These are phyloP conservation scores for Coprinopsis sp. DNA, from an alignment of 768 basidiomycete species.

Conservation along the genomic window DNA sequence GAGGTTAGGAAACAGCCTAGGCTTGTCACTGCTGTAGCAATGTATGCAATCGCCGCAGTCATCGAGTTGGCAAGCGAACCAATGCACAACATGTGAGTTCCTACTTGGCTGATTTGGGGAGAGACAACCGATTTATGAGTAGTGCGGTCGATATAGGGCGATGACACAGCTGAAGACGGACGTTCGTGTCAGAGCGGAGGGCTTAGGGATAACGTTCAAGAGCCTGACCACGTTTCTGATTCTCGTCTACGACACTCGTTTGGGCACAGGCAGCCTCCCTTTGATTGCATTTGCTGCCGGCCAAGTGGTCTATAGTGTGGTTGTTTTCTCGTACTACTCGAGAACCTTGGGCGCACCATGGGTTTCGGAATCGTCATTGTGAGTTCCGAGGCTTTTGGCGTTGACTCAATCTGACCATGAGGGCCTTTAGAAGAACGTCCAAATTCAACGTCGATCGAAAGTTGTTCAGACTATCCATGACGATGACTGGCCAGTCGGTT, in stretches of 20 bases:
- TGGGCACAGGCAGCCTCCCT: conserved; percentile 39
- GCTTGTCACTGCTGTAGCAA: conserved; percentile 55
- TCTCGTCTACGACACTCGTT: conserved; percentile 46
- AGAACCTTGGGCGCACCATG: conserved; percentile 29
- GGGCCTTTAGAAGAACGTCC: conserved; percentile 10
- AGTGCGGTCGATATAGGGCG: conserved; percentile 35
- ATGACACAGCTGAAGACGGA: conserved; percentile 64
- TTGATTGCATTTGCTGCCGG: conserved; percentile 85
- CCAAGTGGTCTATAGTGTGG: conserved; percentile 68
- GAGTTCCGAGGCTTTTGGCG: background rate
- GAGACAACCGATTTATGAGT: background rate
- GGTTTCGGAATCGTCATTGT: conserved; percentile 13
- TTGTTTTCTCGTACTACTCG: conserved; percentile 52
- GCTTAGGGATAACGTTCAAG: conserved; percentile 70
- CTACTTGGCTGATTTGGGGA: conserved; percentile 1
- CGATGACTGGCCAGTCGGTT: conserved; percentile 84
- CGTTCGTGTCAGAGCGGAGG: conserved; percentile 82
- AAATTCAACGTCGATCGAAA: conserved; percentile 28
- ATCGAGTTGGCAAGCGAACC: conserved; percentile 83
- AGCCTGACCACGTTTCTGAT: conserved; percentile 67
- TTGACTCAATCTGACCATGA: background rate
- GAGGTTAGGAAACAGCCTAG: conserved; percentile 57
- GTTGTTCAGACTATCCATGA: conserved; percentile 60
- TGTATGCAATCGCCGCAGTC: conserved; percentile 74
- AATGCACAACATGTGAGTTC: conserved; percentile 64